phyloP scores from a whole-genome alignment of 805 yeast species.

The Saturnispora ahearnii region DNA sequence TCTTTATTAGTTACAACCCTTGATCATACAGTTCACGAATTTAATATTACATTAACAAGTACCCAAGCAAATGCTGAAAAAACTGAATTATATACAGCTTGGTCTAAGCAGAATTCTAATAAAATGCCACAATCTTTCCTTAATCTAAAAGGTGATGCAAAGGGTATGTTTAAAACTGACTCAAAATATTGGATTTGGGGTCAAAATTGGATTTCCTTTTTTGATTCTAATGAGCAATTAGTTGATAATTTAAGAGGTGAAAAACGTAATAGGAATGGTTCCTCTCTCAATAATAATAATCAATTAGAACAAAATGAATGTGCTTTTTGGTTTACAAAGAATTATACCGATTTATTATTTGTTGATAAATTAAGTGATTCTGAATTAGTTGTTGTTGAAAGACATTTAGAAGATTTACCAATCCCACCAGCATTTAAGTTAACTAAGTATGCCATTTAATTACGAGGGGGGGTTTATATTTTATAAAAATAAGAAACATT shows the following conservation, averaged over 20 bases:
- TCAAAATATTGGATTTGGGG: slow-evolving; percentile 79
- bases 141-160: slow-evolving; percentile 53
- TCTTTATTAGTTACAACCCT: slow-evolving; percentile 59
- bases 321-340: slow-evolving; percentile 67
- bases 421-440: slow-evolving; percentile 57
- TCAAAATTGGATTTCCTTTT: slow-evolving; percentile 65
- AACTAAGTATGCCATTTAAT: slow-evolving; percentile 35
- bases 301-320: slow-evolving; percentile 24
- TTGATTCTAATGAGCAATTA: slow-evolving; percentile 39
- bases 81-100: slow-evolving; percentile 43
- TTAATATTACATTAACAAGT: slow-evolving; percentile 29
- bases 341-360: slow-evolving; percentile 62
- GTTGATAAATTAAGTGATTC: slow-evolving; percentile 43
- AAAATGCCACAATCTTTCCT: slow-evolving; percentile 59
- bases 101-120: slow-evolving; percentile 77
- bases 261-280: slow-evolving; percentile 28
- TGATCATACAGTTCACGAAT: slow-evolving; percentile 70
- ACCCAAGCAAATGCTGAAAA: slow-evolving; percentile 1
- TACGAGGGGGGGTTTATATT: slow-evolving; percentile 19
- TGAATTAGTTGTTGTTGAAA: slow-evolving; percentile 67
- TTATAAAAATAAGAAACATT: background rate
- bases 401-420: slow-evolving; percentile 51
- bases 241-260: slow-evolving; percentile 12
- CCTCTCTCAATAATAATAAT: slow-evolving; percentile 9
- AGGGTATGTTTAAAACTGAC: slow-evolving; percentile 50